Evolutionary conservation across 2,329 filamentous ascomycete species (phyloP).

Genomic region (Paramyrothecium sp.): DNA sequence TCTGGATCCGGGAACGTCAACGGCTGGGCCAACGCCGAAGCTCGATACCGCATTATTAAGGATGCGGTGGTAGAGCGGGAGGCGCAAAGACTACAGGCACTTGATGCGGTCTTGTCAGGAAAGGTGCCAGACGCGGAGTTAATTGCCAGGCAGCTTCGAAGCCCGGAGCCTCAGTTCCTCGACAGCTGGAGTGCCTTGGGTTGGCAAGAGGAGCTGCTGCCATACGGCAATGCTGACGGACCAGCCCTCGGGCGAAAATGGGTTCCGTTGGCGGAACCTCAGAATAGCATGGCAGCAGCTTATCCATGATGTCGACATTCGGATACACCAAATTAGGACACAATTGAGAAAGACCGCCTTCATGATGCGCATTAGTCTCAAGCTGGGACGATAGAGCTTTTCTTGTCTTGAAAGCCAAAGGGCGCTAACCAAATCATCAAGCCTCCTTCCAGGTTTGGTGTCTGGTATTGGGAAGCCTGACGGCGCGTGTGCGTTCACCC

Average conservation of each 20-base stretch:
- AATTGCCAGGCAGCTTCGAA: constrained; percentile 34
- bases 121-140: constrained; percentile 30
- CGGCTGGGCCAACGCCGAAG: constrained; percentile 47
- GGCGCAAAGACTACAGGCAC: constrained; percentile 44
- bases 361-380: no score
- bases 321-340: background rate
- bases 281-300: constrained; percentile 15
- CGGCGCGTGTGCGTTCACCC: no score
- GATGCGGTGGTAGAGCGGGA: constrained; percentile 58
- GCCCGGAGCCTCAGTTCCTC: constrained; percentile 34
- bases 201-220: constrained; percentile 45
- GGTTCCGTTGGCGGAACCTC: constrained; percentile 32
- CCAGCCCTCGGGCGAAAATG: constrained; percentile 43
- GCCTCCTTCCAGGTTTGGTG: no score
- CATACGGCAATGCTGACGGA: constrained; percentile 36
- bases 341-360: background rate
- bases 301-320: constrained; percentile 7
- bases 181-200: constrained; percentile 46
- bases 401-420: no score
- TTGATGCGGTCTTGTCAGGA: constrained; percentile 40
- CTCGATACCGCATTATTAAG: constrained; percentile 47
- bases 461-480: no score
- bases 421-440: no score
- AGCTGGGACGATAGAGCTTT: no score
- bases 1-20: constrained; percentile 46